Evolutionary conservation across 139 green algal genomes (phyloP).

Genomic region (Tetradesmus lagerheimii): DNA sequence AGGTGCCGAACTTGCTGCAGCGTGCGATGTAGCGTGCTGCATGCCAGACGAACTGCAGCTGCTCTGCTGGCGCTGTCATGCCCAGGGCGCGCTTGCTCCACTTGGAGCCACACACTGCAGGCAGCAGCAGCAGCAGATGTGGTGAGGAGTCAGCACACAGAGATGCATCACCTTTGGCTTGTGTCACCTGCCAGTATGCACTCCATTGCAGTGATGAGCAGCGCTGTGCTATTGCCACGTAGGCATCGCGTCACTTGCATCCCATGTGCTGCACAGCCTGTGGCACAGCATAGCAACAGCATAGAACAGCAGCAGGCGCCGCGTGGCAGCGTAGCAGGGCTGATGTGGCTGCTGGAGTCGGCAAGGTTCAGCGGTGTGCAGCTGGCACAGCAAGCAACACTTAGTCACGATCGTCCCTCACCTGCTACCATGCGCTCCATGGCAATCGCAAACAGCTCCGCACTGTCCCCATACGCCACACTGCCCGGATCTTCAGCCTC

Average conservation of each 20-base stretch:
- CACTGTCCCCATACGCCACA: constrained; percentile 3
- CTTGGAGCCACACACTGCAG: constrained; percentile 34
- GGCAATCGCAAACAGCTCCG: constrained; percentile 25
- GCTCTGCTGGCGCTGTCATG: constrained; percentile 27
- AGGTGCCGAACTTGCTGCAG: neutral
- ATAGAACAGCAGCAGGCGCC: constrained; percentile 13
- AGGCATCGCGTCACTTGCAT: too few species aligned
- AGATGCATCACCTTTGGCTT: too few species aligned
- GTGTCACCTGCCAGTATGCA: constrained; percentile 26
- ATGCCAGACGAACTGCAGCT: constrained; percentile 35
- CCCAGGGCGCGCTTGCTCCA: constrained; percentile 21
- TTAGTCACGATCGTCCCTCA: neutral
- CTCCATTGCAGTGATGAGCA: constrained; percentile 29
- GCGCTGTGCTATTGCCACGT: too few species aligned
- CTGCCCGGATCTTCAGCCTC: neutral
- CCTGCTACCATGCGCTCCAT: constrained; percentile 39
- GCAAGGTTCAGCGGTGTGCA: neutral
- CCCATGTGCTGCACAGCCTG: too few species aligned
- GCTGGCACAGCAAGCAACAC: neutral
- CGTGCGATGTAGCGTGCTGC: constrained; percentile 19
- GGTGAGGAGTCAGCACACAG: too few species aligned
- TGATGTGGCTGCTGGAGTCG: constrained; percentile 18
- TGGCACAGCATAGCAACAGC: too few species aligned
- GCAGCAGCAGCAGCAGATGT: neutral
- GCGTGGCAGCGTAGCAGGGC: constrained; percentile 19